Base-by-base conservation (phyloP, 192 early-diverging fungal species). In the Podila clonocystis region DNA sequence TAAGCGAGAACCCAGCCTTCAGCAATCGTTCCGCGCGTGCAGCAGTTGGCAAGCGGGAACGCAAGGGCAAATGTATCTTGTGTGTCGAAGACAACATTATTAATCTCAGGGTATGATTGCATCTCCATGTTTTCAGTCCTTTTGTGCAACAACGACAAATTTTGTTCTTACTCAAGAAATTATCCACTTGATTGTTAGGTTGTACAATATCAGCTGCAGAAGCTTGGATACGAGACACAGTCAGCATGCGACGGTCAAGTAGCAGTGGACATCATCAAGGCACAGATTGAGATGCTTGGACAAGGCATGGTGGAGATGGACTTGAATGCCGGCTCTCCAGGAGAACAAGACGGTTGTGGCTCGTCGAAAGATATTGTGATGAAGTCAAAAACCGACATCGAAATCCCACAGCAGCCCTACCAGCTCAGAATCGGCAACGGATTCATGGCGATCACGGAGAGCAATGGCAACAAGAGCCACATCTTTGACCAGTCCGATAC, bases 201-300 rank as follows among this genome's bases (percentile, higher is more conserved):
- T 38, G 82, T 91, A 13, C 82, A 88, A 80, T 75, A 84, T 65
- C 87, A 88, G 48, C 76, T 91, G 11, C 75, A 84, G 50, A 88
- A 82, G 49, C 83, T 89, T 8, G 90, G 87, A 24, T 86, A 86
- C 65, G 74, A 73, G 36, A 72, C 70, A 5, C 73, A 75, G 15
- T 83, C 85, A 0, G 90, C 90, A 19, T 82, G 82, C 48, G 87
- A 91, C 66, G 90, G 90, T 34, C 83, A 82, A 58, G 86, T 90
- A 31, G 90, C 90, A 4, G 79, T 89, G n/a, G 85, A 88, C 19
- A 67, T 84, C 33, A 85, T 64, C 67, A 84, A 67, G 38, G 24
- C 58, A 2, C 74, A 73, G 48, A 62, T 69, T 6, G 66, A 59
- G 55, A 66, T 62, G 58, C 31, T 65, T 7, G 30, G 49, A 15